Evolutionary conservation across 345 rosid species (phyloP).

Genomic region (Pistacia integerrima): DNA sequence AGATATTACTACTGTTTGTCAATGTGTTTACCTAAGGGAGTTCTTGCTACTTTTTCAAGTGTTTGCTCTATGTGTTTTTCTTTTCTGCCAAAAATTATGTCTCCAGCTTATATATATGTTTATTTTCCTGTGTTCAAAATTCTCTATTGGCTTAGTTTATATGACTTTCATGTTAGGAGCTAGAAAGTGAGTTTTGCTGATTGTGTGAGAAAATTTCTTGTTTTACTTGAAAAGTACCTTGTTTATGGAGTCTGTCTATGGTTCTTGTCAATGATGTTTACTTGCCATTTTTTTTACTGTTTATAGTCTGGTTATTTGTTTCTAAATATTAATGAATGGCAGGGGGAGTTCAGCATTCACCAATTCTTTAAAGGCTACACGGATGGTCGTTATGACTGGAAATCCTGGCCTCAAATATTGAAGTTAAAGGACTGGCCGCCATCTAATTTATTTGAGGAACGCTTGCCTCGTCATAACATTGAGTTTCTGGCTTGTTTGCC

Average conservation of each 20-base stretch:
- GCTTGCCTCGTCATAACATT: slow-evolving; percentile 66
- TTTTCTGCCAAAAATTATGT: not conserved
- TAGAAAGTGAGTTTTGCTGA: not conserved
- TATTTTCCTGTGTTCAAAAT: not conserved
- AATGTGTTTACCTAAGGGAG: not conserved
- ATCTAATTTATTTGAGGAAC: slow-evolving; percentile 51
- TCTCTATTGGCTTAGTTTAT: not conserved
- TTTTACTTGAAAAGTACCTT: not conserved
- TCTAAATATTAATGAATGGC: slow-evolving; percentile 24
- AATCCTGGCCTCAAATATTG: slow-evolving; percentile 60
- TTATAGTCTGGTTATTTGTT: not conserved
- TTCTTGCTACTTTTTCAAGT: not conserved
- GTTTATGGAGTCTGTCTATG: not conserved
- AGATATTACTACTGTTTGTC: not conserved
- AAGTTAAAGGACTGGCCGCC: slow-evolving; percentile 93
- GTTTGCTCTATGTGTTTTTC: not conserved
- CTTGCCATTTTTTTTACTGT: not conserved
- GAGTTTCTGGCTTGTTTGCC: slow-evolving; percentile 73
- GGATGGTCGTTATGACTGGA: slow-evolving; percentile 30
- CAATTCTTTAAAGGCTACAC: slow-evolving; percentile 62
- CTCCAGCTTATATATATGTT: not conserved
- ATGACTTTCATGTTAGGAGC: not conserved
- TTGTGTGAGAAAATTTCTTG: not conserved
- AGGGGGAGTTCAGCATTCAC: slow-evolving; percentile 51
- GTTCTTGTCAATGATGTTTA: not conserved